Evolutionary conservation across 1,284 basidiomycete genomes (phyloP).

Genomic region (Moesziomyces globuligerus): DNA sequence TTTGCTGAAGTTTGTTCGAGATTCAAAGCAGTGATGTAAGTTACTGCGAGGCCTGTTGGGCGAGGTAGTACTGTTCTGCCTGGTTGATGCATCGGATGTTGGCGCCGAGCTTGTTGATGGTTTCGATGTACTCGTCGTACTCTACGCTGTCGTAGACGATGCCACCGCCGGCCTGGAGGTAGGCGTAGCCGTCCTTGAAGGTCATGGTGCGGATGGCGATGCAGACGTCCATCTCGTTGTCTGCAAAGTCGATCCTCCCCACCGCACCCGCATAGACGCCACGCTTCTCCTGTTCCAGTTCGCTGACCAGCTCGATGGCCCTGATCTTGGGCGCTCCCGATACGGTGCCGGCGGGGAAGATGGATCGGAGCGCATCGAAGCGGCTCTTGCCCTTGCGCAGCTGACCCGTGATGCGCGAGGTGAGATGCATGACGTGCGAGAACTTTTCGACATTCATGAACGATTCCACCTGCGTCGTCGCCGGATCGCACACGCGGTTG

Average conservation of each 20-base stretch:
- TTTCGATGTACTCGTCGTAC: conserved; percentile 95
- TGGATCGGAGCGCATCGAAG: conserved; percentile 98
- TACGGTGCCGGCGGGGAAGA: conserved; percentile 99
- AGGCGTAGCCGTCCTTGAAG: conserved; percentile 91
- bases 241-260: conserved; percentile 94
- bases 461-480: conserved; percentile 94
- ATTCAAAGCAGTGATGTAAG: background rate
- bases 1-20: too few relatives aligned
- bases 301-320: conserved; percentile 91
- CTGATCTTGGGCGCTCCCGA: conserved; percentile 99
- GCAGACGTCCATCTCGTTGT: conserved; percentile 95
- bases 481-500: conserved; percentile 93
- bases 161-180: conserved; percentile 91
- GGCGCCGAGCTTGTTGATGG: conserved; percentile 90
- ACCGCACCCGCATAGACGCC: conserved; percentile 98
- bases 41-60: conserved; percentile 9
- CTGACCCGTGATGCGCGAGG: conserved; percentile 90
- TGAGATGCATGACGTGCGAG: conserved; percentile 97
- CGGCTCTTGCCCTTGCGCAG: conserved; percentile 84
- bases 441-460: conserved; percentile 96
- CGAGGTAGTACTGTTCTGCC: conserved; percentile 74
- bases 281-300: conserved; percentile 86
- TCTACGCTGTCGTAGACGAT: conserved; percentile 98
- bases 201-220: conserved; percentile 99
- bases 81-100: conserved; percentile 85